Conservation (phyloP, 2,329 filamentous ascomycete species). For the Trichophyton benhamiae region DNA sequence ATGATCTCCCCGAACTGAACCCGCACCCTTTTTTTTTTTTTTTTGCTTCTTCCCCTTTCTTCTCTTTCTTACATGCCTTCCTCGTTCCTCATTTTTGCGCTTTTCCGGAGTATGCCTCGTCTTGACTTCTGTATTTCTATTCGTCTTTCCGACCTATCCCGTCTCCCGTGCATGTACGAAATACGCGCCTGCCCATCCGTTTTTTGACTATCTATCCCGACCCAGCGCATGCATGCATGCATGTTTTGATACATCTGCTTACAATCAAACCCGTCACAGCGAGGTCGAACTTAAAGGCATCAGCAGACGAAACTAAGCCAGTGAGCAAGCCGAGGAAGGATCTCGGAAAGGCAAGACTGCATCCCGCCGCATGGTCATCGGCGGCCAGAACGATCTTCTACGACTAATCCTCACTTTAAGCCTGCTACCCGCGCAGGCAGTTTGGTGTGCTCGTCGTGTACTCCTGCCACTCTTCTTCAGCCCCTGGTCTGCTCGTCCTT, state of each 20-base stretch:
- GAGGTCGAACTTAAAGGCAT: slow-evolving; percentile 58
- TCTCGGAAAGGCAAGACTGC: neutral
- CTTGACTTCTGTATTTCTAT: neutral
- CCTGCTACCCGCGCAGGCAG: neutral
- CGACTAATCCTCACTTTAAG: neutral
- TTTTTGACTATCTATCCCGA: neutral
- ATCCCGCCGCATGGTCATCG: neutral
- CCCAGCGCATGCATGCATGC: neutral
- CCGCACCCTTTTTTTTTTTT: neutral
- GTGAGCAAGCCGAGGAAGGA: slow-evolving; percentile 28
- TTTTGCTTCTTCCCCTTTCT: neutral
- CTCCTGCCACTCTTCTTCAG: neutral
- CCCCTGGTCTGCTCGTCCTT: neutral
- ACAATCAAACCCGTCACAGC: slow-evolving; percentile 30
- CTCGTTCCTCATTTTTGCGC: neutral
- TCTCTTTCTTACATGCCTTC: neutral
- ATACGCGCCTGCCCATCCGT: neutral
- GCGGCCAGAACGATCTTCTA: neutral
- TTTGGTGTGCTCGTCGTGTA: neutral
- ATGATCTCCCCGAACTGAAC: neutral
- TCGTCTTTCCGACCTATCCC: neutral
- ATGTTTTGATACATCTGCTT: slow-evolving; percentile 2
- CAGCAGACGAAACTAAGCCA: slow-evolving; percentile 25
- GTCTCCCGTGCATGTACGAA: neutral
- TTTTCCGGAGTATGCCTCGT: neutral